Conservation (phyloP, 2,329 filamentous ascomycete genomes). For the Coniochaeta sp. region DNA sequence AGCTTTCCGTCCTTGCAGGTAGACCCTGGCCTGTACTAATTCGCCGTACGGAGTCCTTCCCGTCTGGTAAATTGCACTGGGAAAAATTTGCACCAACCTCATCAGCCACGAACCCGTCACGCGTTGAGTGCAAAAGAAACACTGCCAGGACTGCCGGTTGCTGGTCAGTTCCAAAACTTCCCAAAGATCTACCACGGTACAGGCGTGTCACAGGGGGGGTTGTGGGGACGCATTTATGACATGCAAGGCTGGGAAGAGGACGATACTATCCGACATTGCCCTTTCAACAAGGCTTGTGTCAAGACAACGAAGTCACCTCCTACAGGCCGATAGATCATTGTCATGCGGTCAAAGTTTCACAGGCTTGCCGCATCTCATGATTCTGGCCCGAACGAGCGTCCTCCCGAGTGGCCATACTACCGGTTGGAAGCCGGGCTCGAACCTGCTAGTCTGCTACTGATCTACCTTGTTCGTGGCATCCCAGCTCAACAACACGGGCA, state of each 20-base stretch:
- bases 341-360: not conserved
- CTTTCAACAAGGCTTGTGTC: not conserved
- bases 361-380: not conserved
- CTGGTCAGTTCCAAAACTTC: not conserved
- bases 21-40: not conserved
- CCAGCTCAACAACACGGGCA: not conserved
- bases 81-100: not conserved
- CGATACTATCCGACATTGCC: not conserved
- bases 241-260: not conserved
- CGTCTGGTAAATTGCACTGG: not conserved
- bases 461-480: not conserved
- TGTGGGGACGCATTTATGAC: not conserved
- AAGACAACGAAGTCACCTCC: not conserved
- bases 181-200: not conserved
- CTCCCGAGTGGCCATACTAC: too few species aligned
- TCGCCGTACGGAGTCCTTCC: not conserved
- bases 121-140: not conserved
- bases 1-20: not conserved
- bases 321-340: not conserved
- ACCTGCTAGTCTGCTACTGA: too few species aligned
- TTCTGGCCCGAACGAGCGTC: not conserved
- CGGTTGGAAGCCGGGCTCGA: too few species aligned
- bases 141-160: too few species aligned
- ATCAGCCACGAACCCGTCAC: not conserved
- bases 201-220: not conserved